A percentile compares a stretch with the other conserved stretches of the same genome.
phyloP scores from a whole-genome alignment of 352 stramenopile genomes.

The Poterioochromonas sp. region DNA sequence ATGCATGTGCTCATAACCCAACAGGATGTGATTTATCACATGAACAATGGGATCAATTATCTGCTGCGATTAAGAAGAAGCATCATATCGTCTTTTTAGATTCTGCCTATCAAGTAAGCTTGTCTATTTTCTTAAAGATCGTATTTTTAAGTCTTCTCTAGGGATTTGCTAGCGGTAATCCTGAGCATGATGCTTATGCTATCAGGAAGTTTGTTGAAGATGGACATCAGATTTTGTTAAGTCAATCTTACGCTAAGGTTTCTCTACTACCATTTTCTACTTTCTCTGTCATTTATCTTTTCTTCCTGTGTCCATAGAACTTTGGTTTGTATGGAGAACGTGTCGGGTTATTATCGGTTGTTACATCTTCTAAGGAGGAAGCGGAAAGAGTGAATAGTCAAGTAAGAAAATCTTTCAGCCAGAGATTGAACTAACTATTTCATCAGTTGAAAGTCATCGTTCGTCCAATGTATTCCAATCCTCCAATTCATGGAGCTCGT shows the following conservation, averaged over 20 bases:
- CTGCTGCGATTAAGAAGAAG: slow-evolving; percentile 83
- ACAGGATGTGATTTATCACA: slow-evolving; percentile 92
- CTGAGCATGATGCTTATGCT: slow-evolving; percentile 82
- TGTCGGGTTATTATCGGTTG: slow-evolving; percentile 88
- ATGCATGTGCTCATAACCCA: slow-evolving; percentile 98
- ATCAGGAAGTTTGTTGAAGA: slow-evolving; percentile 96
- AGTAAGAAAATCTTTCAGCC: background rate
- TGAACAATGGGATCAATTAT: slow-evolving; percentile 96
- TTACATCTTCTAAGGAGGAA: slow-evolving; percentile 84
- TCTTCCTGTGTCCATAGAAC: slow-evolving; percentile 58
- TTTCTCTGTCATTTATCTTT: no score
- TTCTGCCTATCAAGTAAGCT: slow-evolving; percentile 95
- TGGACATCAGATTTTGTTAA: slow-evolving; percentile 89
- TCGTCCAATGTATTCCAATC: slow-evolving; percentile 98
- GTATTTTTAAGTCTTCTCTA: no score
- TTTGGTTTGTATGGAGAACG: slow-evolving; percentile 99
- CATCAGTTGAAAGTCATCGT: slow-evolving; percentile 99
- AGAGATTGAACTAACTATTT: no score
- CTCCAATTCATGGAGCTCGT: slow-evolving; percentile 90
- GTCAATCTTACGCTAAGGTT: slow-evolving; percentile 99
- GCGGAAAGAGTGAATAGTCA: slow-evolving; percentile 65
- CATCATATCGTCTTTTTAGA: slow-evolving; percentile 97
- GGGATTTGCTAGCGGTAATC: slow-evolving; percentile 94
- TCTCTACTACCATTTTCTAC: no score
- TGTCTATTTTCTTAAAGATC: no score